Conservation (phyloP, 805 yeast species). For the Pichia pseudocactophila region DNA sequence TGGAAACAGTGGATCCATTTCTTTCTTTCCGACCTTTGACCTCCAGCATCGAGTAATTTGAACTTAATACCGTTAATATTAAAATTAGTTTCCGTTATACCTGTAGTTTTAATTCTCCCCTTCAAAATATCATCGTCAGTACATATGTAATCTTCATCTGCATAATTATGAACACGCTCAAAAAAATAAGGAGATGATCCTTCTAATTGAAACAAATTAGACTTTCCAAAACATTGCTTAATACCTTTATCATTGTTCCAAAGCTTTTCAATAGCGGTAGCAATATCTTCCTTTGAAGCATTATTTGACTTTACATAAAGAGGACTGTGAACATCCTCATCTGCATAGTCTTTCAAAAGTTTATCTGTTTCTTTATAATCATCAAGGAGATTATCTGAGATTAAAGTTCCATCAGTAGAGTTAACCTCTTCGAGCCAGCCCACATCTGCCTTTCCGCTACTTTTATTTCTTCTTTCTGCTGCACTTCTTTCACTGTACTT, state of each 20-base stretch:
- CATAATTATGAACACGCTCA: slow-evolving; percentile 58
- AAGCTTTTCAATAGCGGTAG: slow-evolving; percentile 55
- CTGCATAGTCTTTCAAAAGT: slow-evolving; percentile 14
- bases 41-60: slow-evolving; percentile 91
- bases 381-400: slow-evolving; percentile 7
- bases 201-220: slow-evolving; percentile 79
- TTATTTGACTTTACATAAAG: neutral
- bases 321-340: slow-evolving; percentile 10
- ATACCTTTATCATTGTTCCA: slow-evolving; percentile 73
- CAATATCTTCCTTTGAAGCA: slow-evolving; percentile 43
- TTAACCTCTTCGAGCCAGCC: slow-evolving; percentile 23
- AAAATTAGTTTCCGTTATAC: slow-evolving; percentile 83
- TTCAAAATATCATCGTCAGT: slow-evolving; percentile 75
- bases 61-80: slow-evolving; percentile 55
- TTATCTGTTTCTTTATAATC: slow-evolving; percentile 13
- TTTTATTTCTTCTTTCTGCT: slow-evolving; percentile 38
- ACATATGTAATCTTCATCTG: slow-evolving; percentile 57
- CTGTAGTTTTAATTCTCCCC: slow-evolving; percentile 93
- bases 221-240: slow-evolving; percentile 42
- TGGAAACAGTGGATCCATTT: slow-evolving; percentile 96
- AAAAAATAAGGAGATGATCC: slow-evolving; percentile 77
- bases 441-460: slow-evolving; percentile 44
- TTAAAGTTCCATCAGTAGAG: slow-evolving; percentile 5
- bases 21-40: slow-evolving; percentile 83
- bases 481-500: slow-evolving; percentile 51